Conservation (phyloP, 2,329 filamentous ascomycete genomes). For the Trichoderma cornu-damae region DNA sequence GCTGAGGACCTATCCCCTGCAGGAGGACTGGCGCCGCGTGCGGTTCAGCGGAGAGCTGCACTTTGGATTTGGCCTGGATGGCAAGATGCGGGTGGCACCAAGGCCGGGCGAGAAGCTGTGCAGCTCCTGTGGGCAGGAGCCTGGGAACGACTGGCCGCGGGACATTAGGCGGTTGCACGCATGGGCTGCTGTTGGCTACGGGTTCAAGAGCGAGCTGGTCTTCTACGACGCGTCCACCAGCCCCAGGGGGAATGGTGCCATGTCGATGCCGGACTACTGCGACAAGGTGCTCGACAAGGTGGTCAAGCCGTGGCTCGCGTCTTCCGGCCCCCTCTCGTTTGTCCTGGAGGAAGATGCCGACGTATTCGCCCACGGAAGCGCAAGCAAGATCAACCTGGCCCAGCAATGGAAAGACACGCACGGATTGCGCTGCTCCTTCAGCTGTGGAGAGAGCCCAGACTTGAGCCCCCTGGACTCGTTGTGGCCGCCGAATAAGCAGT, state of each 20-base stretch:
- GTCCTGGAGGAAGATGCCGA: conserved; percentile 35
- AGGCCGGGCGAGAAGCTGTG: conserved; percentile 34
- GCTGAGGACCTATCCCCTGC: conserved; percentile 31
- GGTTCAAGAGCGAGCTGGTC: conserved; percentile 36
- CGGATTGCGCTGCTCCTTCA: conserved; percentile 32
- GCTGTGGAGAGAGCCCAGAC: conserved; percentile 36
- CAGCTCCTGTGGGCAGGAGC: conserved; percentile 24
- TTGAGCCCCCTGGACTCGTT: conserved; percentile 34
- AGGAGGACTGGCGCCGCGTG: conserved; percentile 31
- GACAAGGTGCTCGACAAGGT: conserved; percentile 33
- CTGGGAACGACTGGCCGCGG: conserved; percentile 30
- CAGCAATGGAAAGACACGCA: conserved; percentile 36
- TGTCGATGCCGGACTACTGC: conserved; percentile 34
- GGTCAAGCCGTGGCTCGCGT: conserved; percentile 33
- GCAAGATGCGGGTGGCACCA: conserved; percentile 33
- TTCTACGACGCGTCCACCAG: conserved; percentile 36
- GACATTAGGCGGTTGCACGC: conserved; percentile 33
- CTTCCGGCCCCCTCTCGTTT: conserved; percentile 25
- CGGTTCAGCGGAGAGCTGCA: conserved; percentile 37
- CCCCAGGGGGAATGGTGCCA: conserved; percentile 30
- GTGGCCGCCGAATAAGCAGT: conserved; percentile 35
- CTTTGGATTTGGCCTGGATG: conserved; percentile 37
- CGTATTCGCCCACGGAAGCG: conserved; percentile 33
- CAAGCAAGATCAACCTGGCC: conserved; percentile 34
- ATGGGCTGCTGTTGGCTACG: conserved; percentile 35